phyloP scores from a whole-genome alignment of 257 asterid species.

The Nicotiana attenuata region DNA sequence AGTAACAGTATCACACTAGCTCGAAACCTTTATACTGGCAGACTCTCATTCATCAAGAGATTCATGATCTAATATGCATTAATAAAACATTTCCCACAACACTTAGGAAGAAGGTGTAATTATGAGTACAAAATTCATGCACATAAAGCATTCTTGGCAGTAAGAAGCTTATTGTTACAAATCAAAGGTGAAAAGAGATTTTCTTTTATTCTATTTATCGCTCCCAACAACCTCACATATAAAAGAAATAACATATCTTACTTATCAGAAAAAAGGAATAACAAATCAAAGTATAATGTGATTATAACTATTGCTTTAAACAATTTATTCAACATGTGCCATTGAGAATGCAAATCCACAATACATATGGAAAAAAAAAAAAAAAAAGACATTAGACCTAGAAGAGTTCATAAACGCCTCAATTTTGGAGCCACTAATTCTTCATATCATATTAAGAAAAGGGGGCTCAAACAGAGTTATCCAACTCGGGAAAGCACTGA shows the following conservation, averaged over 20 bases:
- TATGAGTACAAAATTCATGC: not conserved
- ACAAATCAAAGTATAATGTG: not conserved
- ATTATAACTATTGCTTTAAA: not conserved
- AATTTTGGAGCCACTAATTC: not conserved
- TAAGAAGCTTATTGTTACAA: not conserved
- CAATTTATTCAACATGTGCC: not conserved
- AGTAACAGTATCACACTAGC: not conserved
- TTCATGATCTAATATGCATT: not conserved
- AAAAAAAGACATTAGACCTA: constrained; percentile 1
- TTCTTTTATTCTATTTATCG: not conserved
- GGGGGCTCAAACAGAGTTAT: not conserved
- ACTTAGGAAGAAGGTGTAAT: not conserved
- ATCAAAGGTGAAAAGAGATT: not conserved
- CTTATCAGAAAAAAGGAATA: not conserved
- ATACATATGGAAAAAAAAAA: not conserved
- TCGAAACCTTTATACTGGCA: not conserved
- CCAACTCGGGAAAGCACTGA: not conserved
- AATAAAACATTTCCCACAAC: not conserved
- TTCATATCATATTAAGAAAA: not conserved
- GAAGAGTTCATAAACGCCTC: not conserved
- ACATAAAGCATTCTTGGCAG: not conserved
- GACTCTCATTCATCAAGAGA: not conserved
- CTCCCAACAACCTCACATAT: constrained; percentile 1
- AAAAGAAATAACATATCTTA: not conserved
- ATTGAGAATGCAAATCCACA: not conserved